Evolutionary conservation across 148 eudicot genomes (phyloP).

Genomic region (Silene latifolia): DNA sequence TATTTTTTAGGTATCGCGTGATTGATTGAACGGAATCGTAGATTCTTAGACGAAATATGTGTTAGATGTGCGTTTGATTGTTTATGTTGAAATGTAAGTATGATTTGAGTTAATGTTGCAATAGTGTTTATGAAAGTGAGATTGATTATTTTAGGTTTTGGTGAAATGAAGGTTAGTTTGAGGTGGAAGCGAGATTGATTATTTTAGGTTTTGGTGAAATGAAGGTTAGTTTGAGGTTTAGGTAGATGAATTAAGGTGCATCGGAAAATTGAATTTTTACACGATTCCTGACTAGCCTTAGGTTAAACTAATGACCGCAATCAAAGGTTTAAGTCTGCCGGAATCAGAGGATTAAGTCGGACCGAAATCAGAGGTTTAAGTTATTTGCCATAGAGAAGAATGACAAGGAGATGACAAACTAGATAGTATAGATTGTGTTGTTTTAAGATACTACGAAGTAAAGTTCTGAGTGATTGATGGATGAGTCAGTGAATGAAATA

Average conservation of each 20-base stretch:
- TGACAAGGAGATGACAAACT: not conserved
- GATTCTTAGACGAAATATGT: not conserved
- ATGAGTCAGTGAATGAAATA: too few relatives aligned
- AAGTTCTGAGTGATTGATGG: too few relatives aligned
- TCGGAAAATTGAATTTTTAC: not conserved
- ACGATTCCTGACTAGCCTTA: not conserved
- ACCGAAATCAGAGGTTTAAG: too few relatives aligned
- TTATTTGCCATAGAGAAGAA: too few relatives aligned
- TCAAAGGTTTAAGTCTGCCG: too few relatives aligned
- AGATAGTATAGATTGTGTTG: too few relatives aligned
- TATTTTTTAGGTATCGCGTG: not conserved
- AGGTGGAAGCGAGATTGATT: not conserved
- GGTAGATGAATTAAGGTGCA: not conserved
- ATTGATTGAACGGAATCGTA: not conserved
- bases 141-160: conserved; percentile 1
- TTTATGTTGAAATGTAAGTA: not conserved
- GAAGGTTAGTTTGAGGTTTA: not conserved
- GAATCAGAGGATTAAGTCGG: too few relatives aligned
- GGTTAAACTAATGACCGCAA: not conserved
- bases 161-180: not conserved
- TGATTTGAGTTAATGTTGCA: conserved; percentile 1
- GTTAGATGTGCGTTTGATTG: not conserved
- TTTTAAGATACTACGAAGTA: too few relatives aligned
- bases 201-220: not conserved
- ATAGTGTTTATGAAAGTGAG: not conserved